phyloP scores from a whole-genome alignment of 2,329 filamentous ascomycete species.

The Fusarium pseudograminearum region DNA sequence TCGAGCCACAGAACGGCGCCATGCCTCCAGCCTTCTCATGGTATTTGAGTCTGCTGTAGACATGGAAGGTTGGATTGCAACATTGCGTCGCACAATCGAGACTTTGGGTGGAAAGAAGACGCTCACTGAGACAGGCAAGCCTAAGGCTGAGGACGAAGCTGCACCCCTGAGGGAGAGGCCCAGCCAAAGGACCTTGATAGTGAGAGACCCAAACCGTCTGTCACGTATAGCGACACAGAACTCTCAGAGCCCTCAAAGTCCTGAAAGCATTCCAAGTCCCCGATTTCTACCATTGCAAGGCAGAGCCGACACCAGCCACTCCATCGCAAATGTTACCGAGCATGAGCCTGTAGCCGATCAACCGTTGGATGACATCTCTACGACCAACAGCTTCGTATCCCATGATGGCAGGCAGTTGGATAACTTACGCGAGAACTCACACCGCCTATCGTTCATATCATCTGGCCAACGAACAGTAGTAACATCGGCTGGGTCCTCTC shows the following conservation, averaged over 20 bases:
- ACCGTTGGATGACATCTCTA: conserved; percentile 66
- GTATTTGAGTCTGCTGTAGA: conserved; percentile 79
- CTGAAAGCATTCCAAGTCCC: conserved; percentile 27
- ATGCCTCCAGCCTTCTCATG: conserved; percentile 74
- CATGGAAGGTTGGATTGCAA: conserved; percentile 81
- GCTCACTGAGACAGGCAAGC: conserved; percentile 69
- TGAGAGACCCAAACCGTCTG: conserved; percentile 62
- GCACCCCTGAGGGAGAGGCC: conserved; percentile 53
- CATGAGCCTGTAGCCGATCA: conserved; percentile 53
- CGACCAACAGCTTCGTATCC: conserved; percentile 68
- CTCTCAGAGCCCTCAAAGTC: conserved; percentile 27
- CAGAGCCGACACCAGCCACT: conserved; percentile 20
- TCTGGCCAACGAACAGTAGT: conserved; percentile 70
- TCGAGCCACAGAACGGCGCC: conserved; percentile 64
- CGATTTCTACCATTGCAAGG: conserved; percentile 33
- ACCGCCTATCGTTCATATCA: conserved; percentile 70
- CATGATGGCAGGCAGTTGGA: conserved; percentile 71
- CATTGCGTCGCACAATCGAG: conserved; percentile 77
- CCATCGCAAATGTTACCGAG: conserved; percentile 34
- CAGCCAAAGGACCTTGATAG: conserved; percentile 62
- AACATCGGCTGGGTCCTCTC: conserved; percentile 67
- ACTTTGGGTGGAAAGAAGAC: conserved; percentile 74
- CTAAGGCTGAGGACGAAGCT: conserved; percentile 57
- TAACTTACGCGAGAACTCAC: conserved; percentile 65
- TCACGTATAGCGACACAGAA: conserved; percentile 49